Evolutionary conservation across 1,284 basidiomycete genomes (phyloP).

Genomic region (Meira miltonrushii): DNA sequence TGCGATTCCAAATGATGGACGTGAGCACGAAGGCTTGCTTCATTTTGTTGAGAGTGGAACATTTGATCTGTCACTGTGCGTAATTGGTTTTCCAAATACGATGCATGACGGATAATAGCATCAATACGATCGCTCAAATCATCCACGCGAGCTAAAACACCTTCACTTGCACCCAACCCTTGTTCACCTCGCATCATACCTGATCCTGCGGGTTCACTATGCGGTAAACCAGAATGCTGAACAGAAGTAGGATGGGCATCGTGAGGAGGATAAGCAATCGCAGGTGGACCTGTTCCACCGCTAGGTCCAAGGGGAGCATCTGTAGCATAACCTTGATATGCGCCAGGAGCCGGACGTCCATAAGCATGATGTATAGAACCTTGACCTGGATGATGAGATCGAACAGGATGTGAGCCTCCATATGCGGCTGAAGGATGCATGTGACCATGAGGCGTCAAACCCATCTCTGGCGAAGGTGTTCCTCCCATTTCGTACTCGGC

Average conservation of each 20-base stretch:
- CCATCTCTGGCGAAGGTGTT: constrained; percentile 29
- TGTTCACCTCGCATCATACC: background rate
- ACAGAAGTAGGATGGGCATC: background rate
- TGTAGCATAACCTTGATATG: background rate
- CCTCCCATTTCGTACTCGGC: constrained; percentile 6
- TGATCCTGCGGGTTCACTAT: background rate
- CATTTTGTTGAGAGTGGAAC: constrained; percentile 19
- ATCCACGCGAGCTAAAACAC: constrained; percentile 21
- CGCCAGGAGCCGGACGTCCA: background rate
- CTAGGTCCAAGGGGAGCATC: background rate
- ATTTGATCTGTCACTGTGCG: constrained; percentile 34
- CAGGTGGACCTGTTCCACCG: background rate
- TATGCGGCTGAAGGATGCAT: background rate
- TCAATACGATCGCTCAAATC: constrained; percentile 46
- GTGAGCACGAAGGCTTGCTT: constrained; percentile 8
- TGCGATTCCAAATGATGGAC: constrained; percentile 4
- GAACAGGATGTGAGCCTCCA: background rate
- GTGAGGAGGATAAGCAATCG: background rate
- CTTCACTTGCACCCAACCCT: background rate
- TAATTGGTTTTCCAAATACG: constrained; percentile 41
- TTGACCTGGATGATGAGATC: background rate
- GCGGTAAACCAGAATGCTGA: background rate
- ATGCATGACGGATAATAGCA: constrained; percentile 43
- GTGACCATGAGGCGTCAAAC: constrained; percentile 21
- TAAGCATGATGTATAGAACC: background rate